phyloP scores from a whole-genome alignment of 2,329 filamentous ascomycete genomes.

The Hymenoscyphus infarciens region DNA sequence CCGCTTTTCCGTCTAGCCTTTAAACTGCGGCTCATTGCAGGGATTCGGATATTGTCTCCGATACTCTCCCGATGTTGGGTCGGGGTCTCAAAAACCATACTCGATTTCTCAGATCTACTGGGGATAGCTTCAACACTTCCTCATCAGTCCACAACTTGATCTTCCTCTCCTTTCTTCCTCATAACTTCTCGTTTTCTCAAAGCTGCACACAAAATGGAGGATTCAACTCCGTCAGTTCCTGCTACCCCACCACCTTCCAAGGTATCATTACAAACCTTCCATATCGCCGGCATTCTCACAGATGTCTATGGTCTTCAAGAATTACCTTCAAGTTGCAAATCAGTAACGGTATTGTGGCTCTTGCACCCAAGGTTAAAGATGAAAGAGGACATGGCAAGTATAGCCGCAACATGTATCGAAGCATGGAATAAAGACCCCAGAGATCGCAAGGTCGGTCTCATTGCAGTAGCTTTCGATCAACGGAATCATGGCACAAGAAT shows the following conservation, averaged over 20 bases:
- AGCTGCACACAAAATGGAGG: neutral
- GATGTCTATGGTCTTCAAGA: constrained; percentile 80
- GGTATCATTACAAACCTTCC: constrained; percentile 63
- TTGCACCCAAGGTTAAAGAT: constrained; percentile 74
- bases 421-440: constrained; percentile 56
- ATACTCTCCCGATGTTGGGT: neutral
- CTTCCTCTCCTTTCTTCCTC: neutral
- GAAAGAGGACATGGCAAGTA: constrained; percentile 69
- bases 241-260: constrained; percentile 14
- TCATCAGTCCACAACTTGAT: neutral
- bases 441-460: constrained; percentile 49
- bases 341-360: constrained; percentile 82
- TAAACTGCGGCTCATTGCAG: neutral
- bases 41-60: neutral
- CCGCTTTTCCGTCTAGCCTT: neutral
- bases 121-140: neutral
- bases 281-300: constrained; percentile 74
- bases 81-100: neutral
- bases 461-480: constrained; percentile 86
- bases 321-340: constrained; percentile 49
- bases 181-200: neutral
- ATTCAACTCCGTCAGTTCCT: neutral
- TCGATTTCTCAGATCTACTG: neutral
- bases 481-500: constrained; percentile 81
- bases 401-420: constrained; percentile 66